These are phyloP conservation scores for Monosporozyma unispora DNA, from an alignment of 805 yeast species.

Conservation along the genomic window DNA sequence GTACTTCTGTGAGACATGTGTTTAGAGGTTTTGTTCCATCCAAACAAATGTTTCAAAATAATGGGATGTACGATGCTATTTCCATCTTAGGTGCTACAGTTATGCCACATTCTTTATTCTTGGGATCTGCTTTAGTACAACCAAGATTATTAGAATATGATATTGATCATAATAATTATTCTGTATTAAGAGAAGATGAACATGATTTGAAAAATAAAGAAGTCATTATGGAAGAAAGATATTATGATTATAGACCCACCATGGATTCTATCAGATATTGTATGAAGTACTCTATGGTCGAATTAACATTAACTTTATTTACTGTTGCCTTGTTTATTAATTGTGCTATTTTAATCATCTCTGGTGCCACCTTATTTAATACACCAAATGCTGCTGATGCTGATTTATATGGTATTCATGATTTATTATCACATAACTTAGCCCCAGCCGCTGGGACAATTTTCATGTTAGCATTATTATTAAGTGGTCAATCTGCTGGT, in stretches of 20 bases:
- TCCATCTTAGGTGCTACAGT: conserved; percentile 90
- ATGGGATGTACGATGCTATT: conserved; percentile 64
- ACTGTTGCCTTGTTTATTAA: conserved; percentile 83
- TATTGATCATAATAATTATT: conserved; percentile 42
- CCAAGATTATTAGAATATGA: conserved; percentile 75
- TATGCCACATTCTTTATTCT: conserved; percentile 82
- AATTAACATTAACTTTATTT: conserved; percentile 59
- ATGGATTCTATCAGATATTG: conserved; percentile 63
- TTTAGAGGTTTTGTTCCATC: conserved; percentile 65
- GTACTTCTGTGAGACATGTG: conserved; percentile 40
- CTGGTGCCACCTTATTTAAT: conserved; percentile 69
- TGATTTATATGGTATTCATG: conserved; percentile 70
- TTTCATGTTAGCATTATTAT: conserved; percentile 74
- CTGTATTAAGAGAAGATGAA: conserved; percentile 17
- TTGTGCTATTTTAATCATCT: conserved; percentile 69
- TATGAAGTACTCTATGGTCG: conserved; percentile 61
- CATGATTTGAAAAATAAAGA: conserved; percentile 13
- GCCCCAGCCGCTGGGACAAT: conserved; percentile 75
- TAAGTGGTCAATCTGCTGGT: conserved; percentile 87
- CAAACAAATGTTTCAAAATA: conserved; percentile 39
- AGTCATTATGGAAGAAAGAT: conserved; percentile 32
- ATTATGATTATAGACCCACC: conserved; percentile 57
- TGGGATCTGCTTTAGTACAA: conserved; percentile 83
- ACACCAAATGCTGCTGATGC: conserved; percentile 69
- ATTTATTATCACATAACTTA: conserved; percentile 47